Conservation (phyloP, 2,329 filamentous ascomycete species). For the Alternaria conjuncta region DNA sequence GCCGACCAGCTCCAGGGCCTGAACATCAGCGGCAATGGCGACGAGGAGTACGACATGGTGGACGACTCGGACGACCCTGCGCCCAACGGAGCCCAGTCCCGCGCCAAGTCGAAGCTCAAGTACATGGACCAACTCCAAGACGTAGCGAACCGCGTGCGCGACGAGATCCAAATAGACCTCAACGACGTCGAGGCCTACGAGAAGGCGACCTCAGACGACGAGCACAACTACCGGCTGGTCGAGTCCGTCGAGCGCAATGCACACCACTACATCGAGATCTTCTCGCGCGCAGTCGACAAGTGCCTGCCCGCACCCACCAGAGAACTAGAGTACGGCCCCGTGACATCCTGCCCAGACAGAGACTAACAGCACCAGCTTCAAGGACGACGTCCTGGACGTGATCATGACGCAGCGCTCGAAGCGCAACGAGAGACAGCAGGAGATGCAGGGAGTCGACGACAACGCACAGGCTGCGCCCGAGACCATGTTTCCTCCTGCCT, state of each 20-base stretch:
- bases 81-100: constrained; percentile 53
- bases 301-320: constrained; percentile 79
- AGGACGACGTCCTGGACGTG: constrained; percentile 95
- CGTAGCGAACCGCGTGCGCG: constrained; percentile 77
- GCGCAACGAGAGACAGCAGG: constrained; percentile 77
- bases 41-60: constrained; percentile 93
- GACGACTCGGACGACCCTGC: constrained; percentile 73
- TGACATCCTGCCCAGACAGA: neutral
- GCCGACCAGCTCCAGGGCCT: constrained; percentile 83
- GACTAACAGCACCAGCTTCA: constrained; percentile 70
- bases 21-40: constrained; percentile 85
- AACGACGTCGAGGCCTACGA: constrained; percentile 89
- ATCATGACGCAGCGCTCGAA: constrained; percentile 91
- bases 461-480: constrained; percentile 68
- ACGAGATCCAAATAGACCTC: constrained; percentile 84
- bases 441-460: constrained; percentile 51
- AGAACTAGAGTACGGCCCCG: constrained; percentile 71
- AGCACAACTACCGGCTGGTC: constrained; percentile 70
- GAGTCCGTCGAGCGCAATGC: constrained; percentile 89
- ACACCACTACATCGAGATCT: constrained; percentile 91
- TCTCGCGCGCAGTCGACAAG: constrained; percentile 87
- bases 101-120: constrained; percentile 71
- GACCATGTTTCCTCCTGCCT: constrained; percentile 86
- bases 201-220: constrained; percentile 66
- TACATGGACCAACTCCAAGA: constrained; percentile 89